These are phyloP conservation scores for Dalbergia oliveri DNA, from an alignment of 306 rosid species.

Conservation along the genomic window DNA sequence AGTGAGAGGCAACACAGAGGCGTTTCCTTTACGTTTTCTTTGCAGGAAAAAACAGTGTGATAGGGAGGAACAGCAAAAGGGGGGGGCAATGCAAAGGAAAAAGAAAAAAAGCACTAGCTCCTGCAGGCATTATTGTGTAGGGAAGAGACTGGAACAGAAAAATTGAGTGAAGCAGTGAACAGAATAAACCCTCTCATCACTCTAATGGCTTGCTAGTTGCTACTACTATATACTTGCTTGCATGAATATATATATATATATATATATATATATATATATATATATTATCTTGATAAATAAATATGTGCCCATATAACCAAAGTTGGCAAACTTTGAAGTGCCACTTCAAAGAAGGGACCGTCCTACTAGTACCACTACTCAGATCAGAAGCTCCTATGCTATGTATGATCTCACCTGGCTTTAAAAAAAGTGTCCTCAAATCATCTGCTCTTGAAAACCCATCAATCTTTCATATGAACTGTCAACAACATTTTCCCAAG, in stretches of 20 bases:
- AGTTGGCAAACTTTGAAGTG: constrained; percentile 21
- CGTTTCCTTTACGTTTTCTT: constrained; percentile 89
- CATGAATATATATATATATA: constrained; percentile 51
- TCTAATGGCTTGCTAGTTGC: constrained; percentile 21
- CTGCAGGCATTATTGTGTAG: constrained; percentile 83
- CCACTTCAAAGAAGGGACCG: constrained; percentile 25
- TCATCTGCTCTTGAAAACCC: constrained; percentile 39
- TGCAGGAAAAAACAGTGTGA: constrained; percentile 64
- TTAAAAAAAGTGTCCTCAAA: constrained; percentile 32
- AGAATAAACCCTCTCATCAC: constrained; percentile 35
- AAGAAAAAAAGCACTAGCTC: constrained; percentile 54
- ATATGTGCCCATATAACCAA: constrained; percentile 16
- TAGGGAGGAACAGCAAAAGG: constrained; percentile 31
- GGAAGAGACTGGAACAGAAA: constrained; percentile 63
- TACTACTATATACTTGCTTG: constrained; percentile 45
- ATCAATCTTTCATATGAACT: constrained; percentile 57
- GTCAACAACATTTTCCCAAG: constrained; percentile 45
- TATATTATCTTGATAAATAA: neutral
- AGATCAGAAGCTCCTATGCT: neutral
- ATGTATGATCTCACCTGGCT: neutral
- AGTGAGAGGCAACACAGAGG: constrained; percentile 57
- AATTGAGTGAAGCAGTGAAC: constrained; percentile 58
- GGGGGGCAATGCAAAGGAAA: constrained; percentile 46
- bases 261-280: constrained; percentile 39
- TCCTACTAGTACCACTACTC: no score